Percentiles rank a stretch among this genome's conserved stretches.
Evolutionary conservation across 148 eudicot species (phyloP).

Genomic region (Vaccinium corymbosum): DNA sequence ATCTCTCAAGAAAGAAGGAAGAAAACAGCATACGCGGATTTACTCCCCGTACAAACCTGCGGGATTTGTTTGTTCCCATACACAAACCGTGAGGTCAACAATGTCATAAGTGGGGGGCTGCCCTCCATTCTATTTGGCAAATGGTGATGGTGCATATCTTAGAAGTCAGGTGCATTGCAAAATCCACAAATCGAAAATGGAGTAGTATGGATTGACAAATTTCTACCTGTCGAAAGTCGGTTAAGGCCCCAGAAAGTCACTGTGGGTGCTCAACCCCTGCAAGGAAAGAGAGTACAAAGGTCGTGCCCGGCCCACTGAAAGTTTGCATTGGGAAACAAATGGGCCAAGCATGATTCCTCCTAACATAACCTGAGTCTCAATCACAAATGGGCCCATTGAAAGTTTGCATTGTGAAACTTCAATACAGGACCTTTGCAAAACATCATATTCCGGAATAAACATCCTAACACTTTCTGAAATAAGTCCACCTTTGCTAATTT

Average conservation of each 20-base stretch:
- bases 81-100: too few relatives aligned
- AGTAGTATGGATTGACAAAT: not conserved
- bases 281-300: too few relatives aligned
- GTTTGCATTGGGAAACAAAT: not conserved
- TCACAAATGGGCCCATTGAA: not conserved
- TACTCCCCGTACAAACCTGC: too few relatives aligned
- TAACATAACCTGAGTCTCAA: not conserved
- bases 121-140: not conserved
- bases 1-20: too few relatives aligned
- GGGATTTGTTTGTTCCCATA: too few relatives aligned
- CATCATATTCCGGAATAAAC: too few relatives aligned
- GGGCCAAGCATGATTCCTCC: constrained; percentile 1
- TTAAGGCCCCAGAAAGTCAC: not conserved
- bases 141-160: not conserved
- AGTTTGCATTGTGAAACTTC: too few relatives aligned
- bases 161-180: not conserved
- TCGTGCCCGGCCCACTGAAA: not conserved
- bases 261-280: too few relatives aligned
- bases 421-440: too few relatives aligned
- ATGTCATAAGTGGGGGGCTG: not conserved
- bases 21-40: too few relatives aligned
- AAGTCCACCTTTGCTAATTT: constrained; percentile 26
- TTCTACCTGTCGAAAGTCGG: not conserved
- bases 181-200: not conserved
- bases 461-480: too few relatives aligned